phyloP scores from a whole-genome alignment of 208 protist species.

The Wallacemonas rigidus region DNA sequence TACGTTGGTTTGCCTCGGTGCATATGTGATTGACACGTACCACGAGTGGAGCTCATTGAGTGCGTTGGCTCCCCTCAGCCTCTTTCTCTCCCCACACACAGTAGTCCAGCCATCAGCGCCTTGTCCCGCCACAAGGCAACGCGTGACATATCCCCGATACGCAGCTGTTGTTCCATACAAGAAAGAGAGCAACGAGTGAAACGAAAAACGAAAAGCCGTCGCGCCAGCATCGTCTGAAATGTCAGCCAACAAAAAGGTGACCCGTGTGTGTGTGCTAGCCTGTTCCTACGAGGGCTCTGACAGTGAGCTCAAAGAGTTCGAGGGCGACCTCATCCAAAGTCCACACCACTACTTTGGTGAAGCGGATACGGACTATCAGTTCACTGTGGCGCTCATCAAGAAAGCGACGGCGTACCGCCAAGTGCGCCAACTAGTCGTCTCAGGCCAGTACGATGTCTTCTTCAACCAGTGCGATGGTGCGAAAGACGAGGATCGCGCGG shows the following conservation, averaged over 20 bases:
- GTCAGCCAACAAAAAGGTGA: slow-evolving; percentile 21
- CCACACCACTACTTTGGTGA: slow-evolving; percentile 79
- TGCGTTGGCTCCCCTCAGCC: not conserved
- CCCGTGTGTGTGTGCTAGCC: slow-evolving; percentile 80
- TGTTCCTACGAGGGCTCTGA: slow-evolving; percentile 87
- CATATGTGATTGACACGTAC: no score
- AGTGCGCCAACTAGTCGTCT: slow-evolving; percentile 83
- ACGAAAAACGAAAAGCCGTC: slow-evolving; percentile 10
- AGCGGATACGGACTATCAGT: slow-evolving; percentile 53
- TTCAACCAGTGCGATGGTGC: slow-evolving; percentile 92
- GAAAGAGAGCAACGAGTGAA: slow-evolving; percentile 1
- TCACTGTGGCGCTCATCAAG: slow-evolving; percentile 71
- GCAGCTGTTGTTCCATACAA: no score
- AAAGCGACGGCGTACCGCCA: slow-evolving; percentile 86
- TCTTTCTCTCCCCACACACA: slow-evolving; percentile 7
- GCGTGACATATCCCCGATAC: no score
- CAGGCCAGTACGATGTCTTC: slow-evolving; percentile 83
- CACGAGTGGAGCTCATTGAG: not conserved
- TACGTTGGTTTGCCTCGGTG: no score
- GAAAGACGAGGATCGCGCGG: slow-evolving; percentile 87
- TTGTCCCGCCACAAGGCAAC: no score
- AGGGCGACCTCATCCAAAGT: slow-evolving; percentile 74
- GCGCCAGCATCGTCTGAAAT: not conserved
- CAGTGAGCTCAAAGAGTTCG: slow-evolving; percentile 79
- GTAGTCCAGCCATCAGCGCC: slow-evolving; percentile 16